Conservation (phyloP, 768 basidiomycete species). For the Trametes sanguinea region DNA sequence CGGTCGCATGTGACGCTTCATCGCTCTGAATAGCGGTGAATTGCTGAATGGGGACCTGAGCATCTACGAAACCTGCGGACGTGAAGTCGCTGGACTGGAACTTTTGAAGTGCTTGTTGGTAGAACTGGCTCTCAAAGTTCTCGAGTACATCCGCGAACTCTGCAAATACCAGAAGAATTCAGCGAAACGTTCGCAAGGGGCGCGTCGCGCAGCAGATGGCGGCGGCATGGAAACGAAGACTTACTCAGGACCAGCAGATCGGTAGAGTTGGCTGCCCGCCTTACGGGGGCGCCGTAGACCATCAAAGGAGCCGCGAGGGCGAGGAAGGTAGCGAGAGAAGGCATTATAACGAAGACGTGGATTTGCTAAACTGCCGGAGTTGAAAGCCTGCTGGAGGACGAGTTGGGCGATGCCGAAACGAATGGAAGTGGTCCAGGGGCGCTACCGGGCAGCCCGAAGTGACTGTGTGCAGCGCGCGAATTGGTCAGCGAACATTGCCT, state of each 20-base stretch:
- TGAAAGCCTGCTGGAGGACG: slow-evolving; percentile 32
- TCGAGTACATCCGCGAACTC: slow-evolving; percentile 80
- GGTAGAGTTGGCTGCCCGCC: slow-evolving; percentile 38
- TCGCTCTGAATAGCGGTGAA: slow-evolving; percentile 61
- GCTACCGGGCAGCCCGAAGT: slow-evolving; percentile 75
- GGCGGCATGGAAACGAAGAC: slow-evolving; percentile 30
- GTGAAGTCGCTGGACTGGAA: slow-evolving; percentile 67
- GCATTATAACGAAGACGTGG: slow-evolving; percentile 22
- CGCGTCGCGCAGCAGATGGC: not conserved
- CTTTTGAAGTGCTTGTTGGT: slow-evolving; percentile 61
- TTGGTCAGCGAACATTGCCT: slow-evolving; percentile 7
- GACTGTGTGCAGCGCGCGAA: slow-evolving; percentile 36
- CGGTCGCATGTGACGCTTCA: slow-evolving; percentile 58
- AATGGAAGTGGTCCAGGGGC: slow-evolving; percentile 49
- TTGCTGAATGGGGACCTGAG: slow-evolving; percentile 58
- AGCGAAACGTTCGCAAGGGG: not conserved
- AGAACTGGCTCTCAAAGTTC: slow-evolving; percentile 70
- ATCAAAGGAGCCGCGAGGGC: slow-evolving; percentile 32
- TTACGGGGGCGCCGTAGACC: slow-evolving; percentile 27
- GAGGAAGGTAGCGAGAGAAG: slow-evolving; percentile 28
- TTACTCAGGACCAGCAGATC: slow-evolving; percentile 63
- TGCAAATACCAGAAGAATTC: slow-evolving; percentile 29
- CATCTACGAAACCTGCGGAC: slow-evolving; percentile 61
- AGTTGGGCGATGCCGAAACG: slow-evolving; percentile 24
- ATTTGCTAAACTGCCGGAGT: slow-evolving; percentile 23